phyloP scores from a whole-genome alignment of 1,139 yeast genomes.

The Diutina pseudorugosa region DNA sequence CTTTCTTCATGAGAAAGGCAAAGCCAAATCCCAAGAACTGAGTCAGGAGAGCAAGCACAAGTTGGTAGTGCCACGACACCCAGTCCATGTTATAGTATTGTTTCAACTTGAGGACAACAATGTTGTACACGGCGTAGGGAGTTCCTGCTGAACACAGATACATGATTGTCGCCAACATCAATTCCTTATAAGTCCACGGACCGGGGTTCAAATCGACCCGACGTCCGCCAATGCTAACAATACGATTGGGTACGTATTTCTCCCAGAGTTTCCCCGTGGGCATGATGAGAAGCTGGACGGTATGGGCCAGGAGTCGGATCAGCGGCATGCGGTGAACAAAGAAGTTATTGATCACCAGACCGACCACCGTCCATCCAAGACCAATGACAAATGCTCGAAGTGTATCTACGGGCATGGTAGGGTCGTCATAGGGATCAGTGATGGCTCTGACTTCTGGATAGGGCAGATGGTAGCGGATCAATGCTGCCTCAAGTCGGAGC shows the following conservation, averaged over 20 bases:
- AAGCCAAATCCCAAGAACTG: slow-evolving; percentile 37
- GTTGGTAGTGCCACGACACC: slow-evolving; percentile 29
- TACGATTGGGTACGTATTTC: slow-evolving; percentile 10
- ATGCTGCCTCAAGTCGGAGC: slow-evolving; percentile 26
- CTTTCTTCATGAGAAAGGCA: slow-evolving; percentile 34
- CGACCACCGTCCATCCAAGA: slow-evolving; percentile 29
- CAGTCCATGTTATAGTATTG: slow-evolving; percentile 32
- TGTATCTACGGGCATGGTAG: slow-evolving; percentile 26
- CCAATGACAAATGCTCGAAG: slow-evolving; percentile 29
- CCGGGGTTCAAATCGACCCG: slow-evolving; percentile 28
- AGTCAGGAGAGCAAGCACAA: slow-evolving; percentile 24
- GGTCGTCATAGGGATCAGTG: slow-evolving; percentile 34
- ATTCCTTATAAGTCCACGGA: slow-evolving; percentile 22
- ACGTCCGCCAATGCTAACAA: slow-evolving; percentile 10
- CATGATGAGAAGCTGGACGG: slow-evolving; percentile 28
- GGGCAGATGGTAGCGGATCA: slow-evolving; percentile 33
- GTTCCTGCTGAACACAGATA: slow-evolving; percentile 34
- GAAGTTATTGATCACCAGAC: slow-evolving; percentile 30
- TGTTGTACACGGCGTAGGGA: slow-evolving; percentile 33
- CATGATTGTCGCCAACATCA: slow-evolving; percentile 28
- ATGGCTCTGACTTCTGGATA: slow-evolving; percentile 35
- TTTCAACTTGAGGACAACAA: slow-evolving; percentile 31
- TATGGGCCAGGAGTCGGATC: slow-evolving; percentile 25
- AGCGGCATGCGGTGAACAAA: slow-evolving; percentile 33
- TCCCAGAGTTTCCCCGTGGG: slow-evolving; percentile 33